phyloP scores from a whole-genome alignment of 2,329 filamentous ascomycete genomes.

The Chaetomium sp. region DNA sequence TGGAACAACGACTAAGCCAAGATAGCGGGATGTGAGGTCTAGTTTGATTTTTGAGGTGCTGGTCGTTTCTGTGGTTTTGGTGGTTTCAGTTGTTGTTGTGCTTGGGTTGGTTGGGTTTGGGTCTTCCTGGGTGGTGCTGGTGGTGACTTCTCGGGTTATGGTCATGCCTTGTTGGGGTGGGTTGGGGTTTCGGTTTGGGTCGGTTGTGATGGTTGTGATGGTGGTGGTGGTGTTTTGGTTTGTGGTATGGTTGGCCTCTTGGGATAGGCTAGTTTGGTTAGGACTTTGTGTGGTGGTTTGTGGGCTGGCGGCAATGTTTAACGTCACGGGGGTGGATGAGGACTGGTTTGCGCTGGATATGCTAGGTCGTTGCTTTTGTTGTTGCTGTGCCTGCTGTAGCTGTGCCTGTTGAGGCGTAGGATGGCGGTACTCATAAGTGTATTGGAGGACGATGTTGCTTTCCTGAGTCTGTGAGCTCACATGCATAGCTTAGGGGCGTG shows the following conservation, averaged over 20 bases:
- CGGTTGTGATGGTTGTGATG: too few species aligned
- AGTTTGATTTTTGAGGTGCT: conserved; percentile 42
- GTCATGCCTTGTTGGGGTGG: too few species aligned
- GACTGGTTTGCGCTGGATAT: not conserved
- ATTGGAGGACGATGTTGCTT: conserved; percentile 76
- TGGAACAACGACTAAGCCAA: conserved; percentile 85
- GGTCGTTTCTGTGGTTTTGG: conserved; percentile 14
- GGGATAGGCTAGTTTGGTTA: too few species aligned
- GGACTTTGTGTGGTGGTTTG: too few species aligned
- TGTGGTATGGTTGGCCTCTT: too few species aligned
- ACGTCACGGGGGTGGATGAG: too few species aligned
- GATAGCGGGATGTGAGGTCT: conserved; percentile 76
- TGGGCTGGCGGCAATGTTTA: too few species aligned
- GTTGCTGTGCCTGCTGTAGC: conserved; percentile 25
- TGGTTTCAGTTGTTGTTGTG: conserved; percentile 36
- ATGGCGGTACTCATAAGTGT: conserved; percentile 83
- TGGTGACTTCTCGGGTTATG: too few species aligned
- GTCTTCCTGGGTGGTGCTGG: too few species aligned
- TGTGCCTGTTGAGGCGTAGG: conserved; percentile 48
- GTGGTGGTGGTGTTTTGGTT: too few species aligned
- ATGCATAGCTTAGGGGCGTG: not conserved
- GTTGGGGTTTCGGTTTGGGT: too few species aligned
- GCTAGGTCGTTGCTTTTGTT: not conserved
- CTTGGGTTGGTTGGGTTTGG: too few species aligned
- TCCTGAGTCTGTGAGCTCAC: conserved; percentile 36